These are phyloP conservation scores for Inosperma sp. DNA, from an alignment of 768 basidiomycete genomes.

Conservation along the genomic window DNA sequence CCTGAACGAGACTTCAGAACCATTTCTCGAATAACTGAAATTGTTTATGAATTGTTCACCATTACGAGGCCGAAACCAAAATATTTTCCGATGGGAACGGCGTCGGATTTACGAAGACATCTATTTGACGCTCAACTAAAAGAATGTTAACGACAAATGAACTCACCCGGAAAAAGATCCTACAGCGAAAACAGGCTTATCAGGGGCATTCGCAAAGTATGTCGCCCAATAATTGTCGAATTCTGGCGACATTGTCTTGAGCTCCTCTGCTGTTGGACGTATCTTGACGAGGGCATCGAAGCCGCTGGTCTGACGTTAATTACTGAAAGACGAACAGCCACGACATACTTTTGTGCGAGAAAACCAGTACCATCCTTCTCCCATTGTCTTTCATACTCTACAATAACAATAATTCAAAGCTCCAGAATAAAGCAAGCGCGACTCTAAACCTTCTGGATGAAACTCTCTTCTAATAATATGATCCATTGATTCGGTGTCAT, in stretches of 20 bases:
- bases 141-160: neutral
- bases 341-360: conserved; percentile 48
- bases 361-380: conserved; percentile 36
- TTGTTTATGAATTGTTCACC: conserved; percentile 16
- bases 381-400: conserved; percentile 20
- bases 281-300: conserved; percentile 53
- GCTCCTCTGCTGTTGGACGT: conserved; percentile 45
- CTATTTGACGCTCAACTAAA: conserved; percentile 7
- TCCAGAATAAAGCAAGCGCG: conserved; percentile 8
- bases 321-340: neutral
- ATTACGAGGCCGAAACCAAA: conserved; percentile 28
- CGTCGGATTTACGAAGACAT: conserved; percentile 17
- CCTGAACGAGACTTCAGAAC: neutral
- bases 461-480: conserved; percentile 36
- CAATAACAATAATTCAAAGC: neutral
- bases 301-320: conserved; percentile 29
- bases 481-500: conserved; percentile 46
- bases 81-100: conserved; percentile 19
- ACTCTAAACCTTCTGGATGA: conserved; percentile 37
- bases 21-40: neutral
- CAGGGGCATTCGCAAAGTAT: conserved; percentile 45
- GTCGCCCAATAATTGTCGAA: conserved; percentile 45
- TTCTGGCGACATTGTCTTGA: conserved; percentile 42
- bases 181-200: conserved; percentile 49
- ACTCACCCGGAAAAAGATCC: conserved; percentile 36